Base-by-base conservation (phyloP, 345 rosid species). In the Toxicodendron radicans region DNA sequence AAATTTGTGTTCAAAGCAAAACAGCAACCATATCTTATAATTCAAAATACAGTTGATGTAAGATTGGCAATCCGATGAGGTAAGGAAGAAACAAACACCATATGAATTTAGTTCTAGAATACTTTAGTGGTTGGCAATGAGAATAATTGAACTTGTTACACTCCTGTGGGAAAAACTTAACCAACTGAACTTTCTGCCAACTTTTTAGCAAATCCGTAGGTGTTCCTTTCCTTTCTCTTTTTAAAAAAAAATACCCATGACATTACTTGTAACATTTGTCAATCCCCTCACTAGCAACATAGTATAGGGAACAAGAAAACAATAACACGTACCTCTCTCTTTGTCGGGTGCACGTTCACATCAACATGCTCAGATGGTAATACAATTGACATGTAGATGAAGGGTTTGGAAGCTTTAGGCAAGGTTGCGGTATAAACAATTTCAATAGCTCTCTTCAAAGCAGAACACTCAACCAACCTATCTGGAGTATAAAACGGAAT, bases 331-430 rank as follows among this genome's bases (percentile, higher is more conserved):
- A 91, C 99, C 97, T 95, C 99, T 86, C 85, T 85, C 79, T 95
- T 95, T 79, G 99, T 91, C 12, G 99, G 98, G 78, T 95, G 99
- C 80, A 92, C 88, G 84, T 95, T 95, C 75, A 95, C 88, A 79
- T 95, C 99, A 81, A 95, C 94, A 85, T 95, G 98, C 64, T 90
- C 96, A 58, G 87, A 79, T 76, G 99, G 99, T 87, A 95, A 78
- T 51, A 75, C 78, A 76, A 95, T 91, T 58, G 99, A 84, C 96
- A 95, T 91, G 70, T 95, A 95, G 51, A 95, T 77, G 76, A 95
- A 95, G 56, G 98, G 98, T 75, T 95, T 92, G 2, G 98, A 88
- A 64, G 99, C 99, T 84, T 90, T 92, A 33, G 99, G 98, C 71
- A 92, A 84, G 33, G 98, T 91, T 79, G 96, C 97, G 80, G 92